phyloP scores from a whole-genome alignment of 768 basidiomycete species.

The Pulveroboletus sp. region DNA sequence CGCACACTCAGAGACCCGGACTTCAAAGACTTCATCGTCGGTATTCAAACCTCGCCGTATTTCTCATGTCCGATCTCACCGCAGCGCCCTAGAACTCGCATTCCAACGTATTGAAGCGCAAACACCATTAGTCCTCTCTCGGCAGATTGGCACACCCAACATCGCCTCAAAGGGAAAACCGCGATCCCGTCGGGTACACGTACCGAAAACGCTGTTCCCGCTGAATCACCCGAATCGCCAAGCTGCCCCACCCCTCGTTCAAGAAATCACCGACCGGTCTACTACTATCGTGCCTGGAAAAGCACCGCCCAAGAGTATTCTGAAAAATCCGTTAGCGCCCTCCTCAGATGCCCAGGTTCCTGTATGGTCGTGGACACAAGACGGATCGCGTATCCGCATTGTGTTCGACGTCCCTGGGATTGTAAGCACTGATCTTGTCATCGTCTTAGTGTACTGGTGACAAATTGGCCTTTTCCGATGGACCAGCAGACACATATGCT shows the following conservation, averaged over 20 bases:
- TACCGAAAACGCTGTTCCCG: slow-evolving; percentile 47
- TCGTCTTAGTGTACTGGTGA: slow-evolving; percentile 11
- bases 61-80: slow-evolving; percentile 11
- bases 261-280: slow-evolving; percentile 45
- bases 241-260: slow-evolving; percentile 15
- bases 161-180: slow-evolving; percentile 75
- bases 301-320: slow-evolving; percentile 39
- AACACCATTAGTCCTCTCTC: slow-evolving; percentile 56
- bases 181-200: slow-evolving; percentile 50
- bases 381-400: slow-evolving; percentile 43
- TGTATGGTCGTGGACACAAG: slow-evolving; percentile 55
- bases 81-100: slow-evolving; percentile 52
- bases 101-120: slow-evolving; percentile 67
- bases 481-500: slow-evolving; percentile 44
- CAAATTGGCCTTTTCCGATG: not conserved
- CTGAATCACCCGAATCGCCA: slow-evolving; percentile 19
- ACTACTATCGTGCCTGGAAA: slow-evolving; percentile 21
- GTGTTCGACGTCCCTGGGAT: slow-evolving; percentile 52
- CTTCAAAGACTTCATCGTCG: slow-evolving; percentile 69
- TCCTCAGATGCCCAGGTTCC: slow-evolving; percentile 23
- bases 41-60: slow-evolving; percentile 32
- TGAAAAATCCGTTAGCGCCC: slow-evolving; percentile 30
- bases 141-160: slow-evolving; percentile 71
- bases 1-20: slow-evolving; percentile 57
- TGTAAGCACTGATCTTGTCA: slow-evolving; percentile 43